These are phyloP conservation scores for Candida pseudoglaebosa DNA, from an alignment of 805 yeast species.

Conservation along the genomic window DNA sequence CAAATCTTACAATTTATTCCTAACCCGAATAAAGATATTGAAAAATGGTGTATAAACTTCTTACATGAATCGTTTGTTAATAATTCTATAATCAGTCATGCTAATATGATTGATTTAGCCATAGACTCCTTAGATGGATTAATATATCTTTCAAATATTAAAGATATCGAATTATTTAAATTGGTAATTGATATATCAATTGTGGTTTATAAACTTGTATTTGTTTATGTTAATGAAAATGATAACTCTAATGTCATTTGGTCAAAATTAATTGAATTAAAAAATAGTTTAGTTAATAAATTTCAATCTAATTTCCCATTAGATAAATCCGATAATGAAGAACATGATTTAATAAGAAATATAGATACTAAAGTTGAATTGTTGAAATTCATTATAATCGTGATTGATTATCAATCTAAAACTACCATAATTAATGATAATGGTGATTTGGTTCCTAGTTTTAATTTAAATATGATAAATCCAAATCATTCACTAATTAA, in stretches of 20 bases:
- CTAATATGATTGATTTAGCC: constrained; percentile 36
- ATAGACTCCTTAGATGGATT: constrained; percentile 36
- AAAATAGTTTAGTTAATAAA: constrained; percentile 52
- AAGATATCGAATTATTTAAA: constrained; percentile 28
- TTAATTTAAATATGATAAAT: constrained; percentile 49
- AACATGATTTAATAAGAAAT: constrained; percentile 47
- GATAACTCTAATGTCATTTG: constrained; percentile 49
- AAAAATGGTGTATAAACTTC: constrained; percentile 40
- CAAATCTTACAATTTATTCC: constrained; percentile 36
- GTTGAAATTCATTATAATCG: constrained; percentile 59
- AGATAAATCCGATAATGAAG: constrained; percentile 42
- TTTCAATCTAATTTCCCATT: constrained; percentile 60
- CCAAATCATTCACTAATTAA: constrained; percentile 65
- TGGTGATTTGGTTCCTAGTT: constrained; percentile 10
- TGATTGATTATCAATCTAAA: constrained; percentile 42
- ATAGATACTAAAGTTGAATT: constrained; percentile 62
- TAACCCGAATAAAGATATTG: constrained; percentile 31
- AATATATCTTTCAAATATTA: constrained; percentile 21
- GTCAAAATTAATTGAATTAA: constrained; percentile 53
- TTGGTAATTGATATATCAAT: constrained; percentile 32
- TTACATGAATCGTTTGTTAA: constrained; percentile 34
- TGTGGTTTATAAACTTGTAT: constrained; percentile 42
- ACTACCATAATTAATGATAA: constrained; percentile 27
- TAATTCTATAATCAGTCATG: constrained; percentile 20
- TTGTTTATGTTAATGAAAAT: constrained; percentile 42